A percentile compares a stretch with the other conserved stretches of the same genome.
These are phyloP conservation scores for Aureobasidium sp. DNA, from an alignment of 2,329 filamentous ascomycete species.

Conservation along the genomic window DNA sequence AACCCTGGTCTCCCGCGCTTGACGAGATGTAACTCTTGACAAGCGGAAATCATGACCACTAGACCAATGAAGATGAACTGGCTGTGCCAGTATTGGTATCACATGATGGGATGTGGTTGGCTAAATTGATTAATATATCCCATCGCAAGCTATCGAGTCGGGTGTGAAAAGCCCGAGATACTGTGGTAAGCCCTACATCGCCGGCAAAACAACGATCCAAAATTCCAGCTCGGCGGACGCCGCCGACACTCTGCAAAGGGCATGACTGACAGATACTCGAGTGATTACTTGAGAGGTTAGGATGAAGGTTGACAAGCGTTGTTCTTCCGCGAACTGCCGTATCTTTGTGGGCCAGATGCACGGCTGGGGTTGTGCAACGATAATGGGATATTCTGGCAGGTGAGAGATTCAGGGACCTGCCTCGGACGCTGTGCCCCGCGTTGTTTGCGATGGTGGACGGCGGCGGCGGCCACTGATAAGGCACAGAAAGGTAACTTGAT, in stretches of 20 bases:
- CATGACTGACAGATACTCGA: slow-evolving; percentile 3
- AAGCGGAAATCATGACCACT: slow-evolving; percentile 9
- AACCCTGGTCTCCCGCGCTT: slow-evolving; percentile 7
- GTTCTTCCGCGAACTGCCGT: neutral
- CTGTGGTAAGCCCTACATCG: neutral
- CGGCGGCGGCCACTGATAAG: slow-evolving; percentile 13
- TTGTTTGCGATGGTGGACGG: slow-evolving; percentile 6
- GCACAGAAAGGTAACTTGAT: neutral
- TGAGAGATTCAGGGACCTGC: neutral
- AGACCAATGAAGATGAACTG: slow-evolving; percentile 3
- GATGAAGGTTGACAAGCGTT: neutral
- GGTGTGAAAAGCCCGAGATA: no score
- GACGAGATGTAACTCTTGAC: neutral
- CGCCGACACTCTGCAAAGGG: neutral
- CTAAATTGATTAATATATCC: no score
- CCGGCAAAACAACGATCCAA: neutral
- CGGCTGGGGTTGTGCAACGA: neutral
- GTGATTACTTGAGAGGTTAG: slow-evolving; percentile 3
- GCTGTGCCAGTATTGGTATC: neutral
- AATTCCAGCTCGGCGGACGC: neutral
- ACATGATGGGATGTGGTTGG: neutral
- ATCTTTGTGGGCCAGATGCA: neutral
- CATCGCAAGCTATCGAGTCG: no score
- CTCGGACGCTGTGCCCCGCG: neutral
- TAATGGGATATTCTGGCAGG: neutral